These are phyloP conservation scores for Phytomonas francai DNA, from an alignment of 208 protist genomes.

Conservation along the genomic window DNA sequence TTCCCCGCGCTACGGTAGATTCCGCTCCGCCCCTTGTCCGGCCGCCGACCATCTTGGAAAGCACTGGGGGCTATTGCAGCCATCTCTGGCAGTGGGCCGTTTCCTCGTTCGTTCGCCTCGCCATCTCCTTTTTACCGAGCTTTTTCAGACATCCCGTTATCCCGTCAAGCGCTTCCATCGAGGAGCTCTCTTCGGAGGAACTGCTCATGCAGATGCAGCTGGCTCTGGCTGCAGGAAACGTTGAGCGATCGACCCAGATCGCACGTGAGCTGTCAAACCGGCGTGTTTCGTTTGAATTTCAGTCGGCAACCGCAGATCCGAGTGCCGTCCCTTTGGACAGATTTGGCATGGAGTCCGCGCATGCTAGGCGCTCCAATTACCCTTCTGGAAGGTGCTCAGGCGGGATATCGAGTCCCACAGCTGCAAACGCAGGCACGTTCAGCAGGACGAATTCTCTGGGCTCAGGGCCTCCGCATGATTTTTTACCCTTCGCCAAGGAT, in stretches of 20 bases:
- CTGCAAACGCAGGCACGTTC: not conserved
- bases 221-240: constrained; percentile 52
- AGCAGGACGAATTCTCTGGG: not conserved
- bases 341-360: too few species aligned
- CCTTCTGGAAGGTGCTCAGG: not conserved
- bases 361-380: not conserved
- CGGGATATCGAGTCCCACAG: not conserved
- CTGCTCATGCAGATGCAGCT: constrained; percentile 66
- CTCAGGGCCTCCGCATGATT: not conserved
- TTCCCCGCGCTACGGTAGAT: not conserved
- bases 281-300: constrained; percentile 12
- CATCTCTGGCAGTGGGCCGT: not conserved
- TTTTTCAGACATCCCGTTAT: not conserved
- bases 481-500: not conserved
- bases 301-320: not conserved
- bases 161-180: not conserved
- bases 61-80: not conserved
- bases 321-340: not conserved
- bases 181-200: constrained; percentile 31
- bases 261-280: constrained; percentile 65
- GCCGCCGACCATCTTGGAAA: not conserved
- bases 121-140: not conserved
- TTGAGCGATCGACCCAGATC: constrained; percentile 46
- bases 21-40: not conserved
- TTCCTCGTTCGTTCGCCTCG: not conserved